Conservation (phyloP, 257 asterid species). For the Solanum lignicaule region DNA sequence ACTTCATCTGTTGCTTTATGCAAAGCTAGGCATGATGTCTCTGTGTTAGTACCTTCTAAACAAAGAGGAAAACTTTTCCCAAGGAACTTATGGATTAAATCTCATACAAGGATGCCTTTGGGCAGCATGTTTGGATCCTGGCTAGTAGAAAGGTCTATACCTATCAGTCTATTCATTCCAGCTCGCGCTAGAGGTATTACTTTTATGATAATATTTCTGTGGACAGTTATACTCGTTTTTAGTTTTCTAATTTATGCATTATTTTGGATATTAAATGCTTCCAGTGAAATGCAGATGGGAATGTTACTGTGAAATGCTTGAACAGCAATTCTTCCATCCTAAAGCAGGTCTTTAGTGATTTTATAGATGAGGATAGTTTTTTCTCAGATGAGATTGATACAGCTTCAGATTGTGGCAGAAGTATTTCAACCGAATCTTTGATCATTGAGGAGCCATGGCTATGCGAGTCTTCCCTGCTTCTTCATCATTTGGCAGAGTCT, state of each 20-base stretch:
- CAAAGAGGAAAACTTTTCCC: conserved; percentile 20
- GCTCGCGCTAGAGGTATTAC: conserved; percentile 44
- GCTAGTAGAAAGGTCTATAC: conserved; percentile 23
- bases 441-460: conserved; percentile 93
- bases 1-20: conserved; percentile 51
- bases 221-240: background rate
- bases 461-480: conserved; percentile 30
- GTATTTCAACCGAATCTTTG: conserved; percentile 18
- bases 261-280: conserved; percentile 59
- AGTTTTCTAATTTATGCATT: conserved; percentile 1
- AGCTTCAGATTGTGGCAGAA: conserved; percentile 6
- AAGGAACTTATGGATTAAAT: conserved; percentile 18
- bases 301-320: conserved; percentile 28
- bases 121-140: conserved; percentile 23
- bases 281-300: conserved; percentile 68
- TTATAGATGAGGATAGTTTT: background rate
- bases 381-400: conserved; percentile 9
- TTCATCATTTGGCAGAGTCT: conserved; percentile 22
- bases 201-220: conserved; percentile 2
- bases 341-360: conserved; percentile 23
- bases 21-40: conserved; percentile 36
- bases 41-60: conserved; percentile 35
- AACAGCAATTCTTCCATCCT: conserved; percentile 28
- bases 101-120: conserved; percentile 30
- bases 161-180: conserved; percentile 16